These are phyloP conservation scores for Excoecaria cochinchinensis DNA, from an alignment of 345 rosid species.

Conservation along the genomic window DNA sequence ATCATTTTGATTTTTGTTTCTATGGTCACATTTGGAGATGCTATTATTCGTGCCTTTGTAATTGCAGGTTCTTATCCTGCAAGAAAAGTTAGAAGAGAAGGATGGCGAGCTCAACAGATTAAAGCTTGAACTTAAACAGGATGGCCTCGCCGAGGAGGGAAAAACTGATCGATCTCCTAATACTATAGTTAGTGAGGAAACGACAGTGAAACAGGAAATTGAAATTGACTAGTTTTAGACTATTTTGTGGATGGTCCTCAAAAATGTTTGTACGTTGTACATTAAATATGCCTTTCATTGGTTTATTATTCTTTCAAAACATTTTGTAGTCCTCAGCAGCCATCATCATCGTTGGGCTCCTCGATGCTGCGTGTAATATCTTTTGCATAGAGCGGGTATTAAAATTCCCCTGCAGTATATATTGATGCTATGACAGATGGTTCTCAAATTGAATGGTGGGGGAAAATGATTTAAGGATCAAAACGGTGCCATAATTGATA, in stretches of 20 bases:
- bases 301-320: neutral
- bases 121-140: constrained; percentile 47
- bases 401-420: no score
- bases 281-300: constrained; percentile 15
- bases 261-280: constrained; percentile 29
- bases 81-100: constrained; percentile 69
- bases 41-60: neutral
- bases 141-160: constrained; percentile 32
- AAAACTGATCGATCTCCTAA: constrained; percentile 30
- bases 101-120: constrained; percentile 48
- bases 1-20: neutral
- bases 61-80: constrained; percentile 64
- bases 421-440: no score
- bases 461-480: no score
- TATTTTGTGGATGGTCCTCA: constrained; percentile 23
- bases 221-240: neutral
- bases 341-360: neutral
- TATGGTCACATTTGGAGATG: neutral
- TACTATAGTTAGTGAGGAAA: constrained; percentile 33
- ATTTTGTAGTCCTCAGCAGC: neutral
- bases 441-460: no score
- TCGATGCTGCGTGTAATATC: no score
- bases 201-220: constrained; percentile 25
- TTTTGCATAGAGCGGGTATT: no score
- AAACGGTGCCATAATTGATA: no score